These are phyloP conservation scores for Serendipita vermifera DNA, from an alignment of 768 basidiomycete genomes.

Conservation along the genomic window DNA sequence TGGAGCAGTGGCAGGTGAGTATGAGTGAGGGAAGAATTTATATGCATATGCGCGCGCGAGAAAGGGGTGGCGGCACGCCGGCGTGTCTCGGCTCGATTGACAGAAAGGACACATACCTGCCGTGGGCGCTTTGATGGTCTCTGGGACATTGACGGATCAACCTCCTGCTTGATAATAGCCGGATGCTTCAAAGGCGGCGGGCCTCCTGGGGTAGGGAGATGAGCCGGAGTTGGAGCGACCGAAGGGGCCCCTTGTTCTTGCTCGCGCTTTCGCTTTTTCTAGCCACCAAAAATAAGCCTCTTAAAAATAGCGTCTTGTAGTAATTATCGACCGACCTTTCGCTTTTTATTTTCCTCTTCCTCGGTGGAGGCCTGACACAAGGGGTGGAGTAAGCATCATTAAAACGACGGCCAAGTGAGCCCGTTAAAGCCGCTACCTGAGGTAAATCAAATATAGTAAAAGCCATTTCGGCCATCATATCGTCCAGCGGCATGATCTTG, in stretches of 20 bases:
- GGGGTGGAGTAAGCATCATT: background rate
- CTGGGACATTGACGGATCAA: background rate
- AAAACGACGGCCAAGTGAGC: background rate
- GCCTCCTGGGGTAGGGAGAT: constrained; percentile 2
- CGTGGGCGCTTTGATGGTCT: constrained; percentile 2
- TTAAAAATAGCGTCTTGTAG: no score
- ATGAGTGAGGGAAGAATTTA: no score
- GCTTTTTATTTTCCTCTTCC: constrained; percentile 8
- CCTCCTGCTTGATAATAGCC: background rate
- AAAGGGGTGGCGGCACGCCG: no score
- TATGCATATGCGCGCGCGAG: no score
- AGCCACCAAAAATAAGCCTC: background rate
- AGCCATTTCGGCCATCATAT: background rate
- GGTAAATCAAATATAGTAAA: constrained; percentile 6
- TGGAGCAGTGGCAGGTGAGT: no score
- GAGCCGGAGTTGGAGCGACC: constrained; percentile 4
- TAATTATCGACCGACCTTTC: constrained; percentile 2
- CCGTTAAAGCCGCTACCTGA: background rate
- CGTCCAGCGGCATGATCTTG: constrained; percentile 6
- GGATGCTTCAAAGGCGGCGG: background rate
- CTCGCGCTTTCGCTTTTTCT: constrained; percentile 7
- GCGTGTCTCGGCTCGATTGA: no score
- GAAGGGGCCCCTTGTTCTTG: background rate
- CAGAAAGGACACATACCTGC: background rate
- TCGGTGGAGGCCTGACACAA: no score